Conservation (phyloP, 129 eudicot genomes). For the Oenanthe sinensis region DNA sequence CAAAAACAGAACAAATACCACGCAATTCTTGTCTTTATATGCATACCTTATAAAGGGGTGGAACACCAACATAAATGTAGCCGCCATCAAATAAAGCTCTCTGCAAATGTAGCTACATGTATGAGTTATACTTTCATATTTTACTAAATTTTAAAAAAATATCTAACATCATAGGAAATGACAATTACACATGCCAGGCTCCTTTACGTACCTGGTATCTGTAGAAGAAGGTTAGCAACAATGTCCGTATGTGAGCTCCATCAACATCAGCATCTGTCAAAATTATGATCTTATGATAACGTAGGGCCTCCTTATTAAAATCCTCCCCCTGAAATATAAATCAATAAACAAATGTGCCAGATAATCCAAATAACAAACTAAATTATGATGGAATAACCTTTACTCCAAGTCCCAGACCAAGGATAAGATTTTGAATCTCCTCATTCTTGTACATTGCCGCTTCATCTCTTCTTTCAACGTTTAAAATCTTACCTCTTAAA, state of each 20-base stretch:
- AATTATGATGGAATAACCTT: conserved; percentile 40
- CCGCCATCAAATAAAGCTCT: conserved; percentile 95
- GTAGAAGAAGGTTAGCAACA: conserved; percentile 82
- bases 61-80: conserved; percentile 92
- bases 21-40: not conserved
- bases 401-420: conserved; percentile 95
- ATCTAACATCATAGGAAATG: not conserved
- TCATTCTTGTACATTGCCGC: conserved; percentile 95
- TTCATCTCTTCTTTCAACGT: conserved; percentile 85
- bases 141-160: not conserved
- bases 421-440: conserved; percentile 88
- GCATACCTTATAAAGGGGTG: conserved; percentile 87
- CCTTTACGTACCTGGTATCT: conserved; percentile 81
- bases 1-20: not conserved
- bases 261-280: conserved; percentile 98
- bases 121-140: not conserved
- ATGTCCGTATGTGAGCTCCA: conserved; percentile 96
- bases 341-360: not conserved
- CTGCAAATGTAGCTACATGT: conserved; percentile 34
- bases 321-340: conserved; percentile 78
- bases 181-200: not conserved
- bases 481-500: conserved; percentile 85
- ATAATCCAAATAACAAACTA: not conserved
- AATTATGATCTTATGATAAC: conserved; percentile 92
- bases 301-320: conserved; percentile 72